phyloP scores from a whole-genome alignment of 2,329 filamentous ascomycete species.

The Ophiostoma tasmaniense region DNA sequence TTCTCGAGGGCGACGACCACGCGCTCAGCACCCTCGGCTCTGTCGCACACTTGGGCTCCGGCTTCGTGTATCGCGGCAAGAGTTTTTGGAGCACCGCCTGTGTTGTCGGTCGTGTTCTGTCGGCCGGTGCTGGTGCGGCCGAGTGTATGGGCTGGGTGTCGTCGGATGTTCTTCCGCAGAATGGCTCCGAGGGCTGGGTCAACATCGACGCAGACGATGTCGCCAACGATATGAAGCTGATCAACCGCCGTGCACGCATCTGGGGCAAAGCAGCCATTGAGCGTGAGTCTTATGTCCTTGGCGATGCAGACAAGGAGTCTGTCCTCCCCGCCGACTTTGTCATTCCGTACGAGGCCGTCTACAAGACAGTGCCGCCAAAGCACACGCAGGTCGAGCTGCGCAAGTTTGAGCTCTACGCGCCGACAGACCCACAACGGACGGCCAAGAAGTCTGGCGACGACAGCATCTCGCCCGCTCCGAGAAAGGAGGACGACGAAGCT shows the following conservation, averaged over 20 bases:
- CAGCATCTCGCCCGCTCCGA: background rate
- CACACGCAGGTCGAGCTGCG: slow-evolving; percentile 41
- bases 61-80: slow-evolving; percentile 54
- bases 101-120: slow-evolving; percentile 56
- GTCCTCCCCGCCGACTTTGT: slow-evolving; percentile 55
- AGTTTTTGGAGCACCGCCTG: slow-evolving; percentile 63
- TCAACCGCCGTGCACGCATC: slow-evolving; percentile 38
- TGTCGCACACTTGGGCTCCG: slow-evolving; percentile 54
- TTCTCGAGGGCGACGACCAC: slow-evolving; percentile 55
- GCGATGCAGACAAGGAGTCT: slow-evolving; percentile 45
- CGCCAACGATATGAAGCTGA: slow-evolving; percentile 26
- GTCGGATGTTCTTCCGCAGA: slow-evolving; percentile 44
- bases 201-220: slow-evolving; percentile 49
- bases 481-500: slow-evolving; percentile 20
- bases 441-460: slow-evolving; percentile 19
- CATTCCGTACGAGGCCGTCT: slow-evolving; percentile 49
- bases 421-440: slow-evolving; percentile 35
- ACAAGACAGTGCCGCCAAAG: slow-evolving; percentile 38
- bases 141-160: slow-evolving; percentile 64
- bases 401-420: slow-evolving; percentile 40
- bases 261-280: slow-evolving; percentile 54
- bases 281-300: slow-evolving; percentile 51
- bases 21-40: slow-evolving; percentile 51
- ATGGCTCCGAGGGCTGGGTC: slow-evolving; percentile 45
- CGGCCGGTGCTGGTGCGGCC: slow-evolving; percentile 51